phyloP scores from a whole-genome alignment of 352 stramenopile genomes.

The Thraustochytrium sp. region DNA sequence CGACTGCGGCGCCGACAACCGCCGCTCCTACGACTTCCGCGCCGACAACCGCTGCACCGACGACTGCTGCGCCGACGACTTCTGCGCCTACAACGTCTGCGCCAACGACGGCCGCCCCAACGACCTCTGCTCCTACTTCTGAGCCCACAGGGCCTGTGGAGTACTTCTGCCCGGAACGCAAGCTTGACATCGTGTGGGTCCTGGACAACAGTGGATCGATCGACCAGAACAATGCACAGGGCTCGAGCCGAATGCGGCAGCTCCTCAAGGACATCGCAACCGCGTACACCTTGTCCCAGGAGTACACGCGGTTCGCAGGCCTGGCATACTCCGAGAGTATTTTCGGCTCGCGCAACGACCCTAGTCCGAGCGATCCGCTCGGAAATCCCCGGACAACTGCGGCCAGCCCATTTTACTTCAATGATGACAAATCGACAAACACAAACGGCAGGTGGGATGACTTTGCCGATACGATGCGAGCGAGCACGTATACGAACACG shows the following conservation, averaged over 20 bases:
- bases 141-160: too few relatives aligned
- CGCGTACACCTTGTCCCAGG: neutral
- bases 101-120: too few relatives aligned
- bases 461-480: neutral
- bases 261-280: neutral
- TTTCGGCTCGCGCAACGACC: too few relatives aligned
- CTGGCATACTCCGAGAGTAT: neutral
- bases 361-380: neutral
- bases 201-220: neutral
- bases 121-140: too few relatives aligned
- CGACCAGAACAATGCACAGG: neutral
- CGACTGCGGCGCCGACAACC: too few relatives aligned
- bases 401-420: neutral
- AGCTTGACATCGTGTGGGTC: conserved; percentile 12
- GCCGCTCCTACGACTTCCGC: too few relatives aligned
- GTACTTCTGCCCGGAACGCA: neutral
- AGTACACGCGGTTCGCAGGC: neutral
- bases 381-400: neutral
- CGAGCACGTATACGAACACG: neutral
- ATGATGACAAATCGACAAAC: neutral
- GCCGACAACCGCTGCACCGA: too few relatives aligned
- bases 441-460: neutral
- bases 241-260: neutral
- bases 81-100: too few relatives aligned
- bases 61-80: too few relatives aligned